Evolutionary conservation across 139 green algal species (phyloP).

Genomic region (Chlamydomonas applanata): DNA sequence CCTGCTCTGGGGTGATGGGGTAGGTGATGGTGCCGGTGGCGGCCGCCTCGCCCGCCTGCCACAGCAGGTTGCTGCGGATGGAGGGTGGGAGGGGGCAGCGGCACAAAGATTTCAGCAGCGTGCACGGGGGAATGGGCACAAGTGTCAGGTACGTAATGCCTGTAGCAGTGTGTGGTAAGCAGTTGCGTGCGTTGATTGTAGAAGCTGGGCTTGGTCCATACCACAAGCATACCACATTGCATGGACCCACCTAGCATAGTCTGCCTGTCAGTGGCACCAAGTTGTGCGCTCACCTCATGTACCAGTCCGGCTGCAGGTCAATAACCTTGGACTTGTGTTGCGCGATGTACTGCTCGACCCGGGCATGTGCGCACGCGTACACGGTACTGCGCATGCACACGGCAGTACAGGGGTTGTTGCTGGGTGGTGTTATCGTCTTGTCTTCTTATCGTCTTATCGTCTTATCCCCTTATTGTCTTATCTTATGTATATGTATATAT

Average conservation of each 20-base stretch:
- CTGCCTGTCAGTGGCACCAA: background rate
- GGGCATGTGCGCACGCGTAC: slow-evolving; percentile 1
- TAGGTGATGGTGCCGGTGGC: background rate
- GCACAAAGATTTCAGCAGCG: background rate
- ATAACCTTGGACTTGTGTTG: slow-evolving; percentile 9
- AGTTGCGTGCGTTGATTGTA: no score
- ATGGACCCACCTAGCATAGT: background rate
- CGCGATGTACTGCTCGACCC: slow-evolving; percentile 13
- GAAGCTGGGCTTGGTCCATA: no score
- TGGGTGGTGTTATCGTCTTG: no score
- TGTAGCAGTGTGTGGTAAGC: no score
- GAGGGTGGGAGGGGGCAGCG: background rate
- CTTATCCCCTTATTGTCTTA: no score
- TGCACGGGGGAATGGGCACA: no score
- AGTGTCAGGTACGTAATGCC: no score
- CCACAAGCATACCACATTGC: background rate
- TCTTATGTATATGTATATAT: no score
- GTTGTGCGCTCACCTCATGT: background rate
- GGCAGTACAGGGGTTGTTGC: no score
- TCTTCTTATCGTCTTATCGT: no score
- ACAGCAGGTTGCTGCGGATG: slow-evolving; percentile 10
- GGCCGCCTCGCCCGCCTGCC: background rate
- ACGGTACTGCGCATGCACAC: background rate
- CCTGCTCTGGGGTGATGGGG: background rate
- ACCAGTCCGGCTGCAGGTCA: slow-evolving; percentile 11